Evolutionary conservation across 345 rosid species (phyloP).

Genomic region (Eucalyptus rudis): DNA sequence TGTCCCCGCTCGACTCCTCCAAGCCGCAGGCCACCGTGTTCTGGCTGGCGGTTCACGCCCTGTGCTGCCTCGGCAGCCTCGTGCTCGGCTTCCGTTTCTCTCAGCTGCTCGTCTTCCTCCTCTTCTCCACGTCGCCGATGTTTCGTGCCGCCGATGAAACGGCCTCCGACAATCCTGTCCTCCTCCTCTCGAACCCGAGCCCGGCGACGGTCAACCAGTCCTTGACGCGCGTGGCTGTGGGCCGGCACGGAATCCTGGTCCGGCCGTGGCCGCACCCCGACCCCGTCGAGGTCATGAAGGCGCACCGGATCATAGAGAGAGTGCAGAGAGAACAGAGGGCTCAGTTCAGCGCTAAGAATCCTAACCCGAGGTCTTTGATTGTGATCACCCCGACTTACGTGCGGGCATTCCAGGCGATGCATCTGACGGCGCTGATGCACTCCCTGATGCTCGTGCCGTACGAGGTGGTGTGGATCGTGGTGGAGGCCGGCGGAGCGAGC

Average conservation of each 20-base stretch:
- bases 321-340: conserved; percentile 83
- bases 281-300: conserved; percentile 85
- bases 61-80: conserved; percentile 77
- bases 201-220: conserved; percentile 5
- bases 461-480: conserved; percentile 84
- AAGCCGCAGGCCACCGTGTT: conserved; percentile 54
- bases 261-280: conserved; percentile 98
- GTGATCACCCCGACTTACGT: conserved; percentile 90
- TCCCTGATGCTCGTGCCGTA: conserved; percentile 78
- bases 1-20: conserved; percentile 40
- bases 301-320: conserved; percentile 74
- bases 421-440: conserved; percentile 86
- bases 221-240: conserved; percentile 61
- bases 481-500: conserved; percentile 76
- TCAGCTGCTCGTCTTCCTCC: conserved; percentile 66
- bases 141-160: background rate
- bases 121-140: conserved; percentile 46
- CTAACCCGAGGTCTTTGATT: conserved; percentile 31
- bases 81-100: conserved; percentile 91
- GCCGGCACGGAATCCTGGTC: conserved; percentile 98
- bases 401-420: conserved; percentile 79
- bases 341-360: conserved; percentile 52
- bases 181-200: conserved; percentile 1
- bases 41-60: conserved; percentile 65
- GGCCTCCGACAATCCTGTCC: background rate